Evolutionary conservation across 1,284 basidiomycete genomes (phyloP).

Genomic region (Malassezia psittaci): DNA sequence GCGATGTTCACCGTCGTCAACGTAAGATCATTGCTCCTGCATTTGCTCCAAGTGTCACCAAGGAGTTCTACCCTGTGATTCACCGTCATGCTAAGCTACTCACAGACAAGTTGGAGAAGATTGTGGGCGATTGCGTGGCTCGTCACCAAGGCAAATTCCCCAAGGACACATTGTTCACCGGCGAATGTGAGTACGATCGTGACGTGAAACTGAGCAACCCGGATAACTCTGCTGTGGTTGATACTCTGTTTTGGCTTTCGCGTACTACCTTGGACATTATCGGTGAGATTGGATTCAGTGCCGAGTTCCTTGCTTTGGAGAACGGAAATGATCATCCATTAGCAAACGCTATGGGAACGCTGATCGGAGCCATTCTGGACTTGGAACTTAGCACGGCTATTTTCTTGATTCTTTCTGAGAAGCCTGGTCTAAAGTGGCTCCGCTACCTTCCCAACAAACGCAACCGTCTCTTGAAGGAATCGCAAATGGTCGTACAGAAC

Average conservation of each 20-base stretch:
- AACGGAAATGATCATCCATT: constrained; percentile 20
- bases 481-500: constrained; percentile 22
- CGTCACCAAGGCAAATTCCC: constrained; percentile 22
- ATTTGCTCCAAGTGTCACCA: constrained; percentile 26
- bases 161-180: neutral
- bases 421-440: constrained; percentile 31
- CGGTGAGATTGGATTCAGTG: constrained; percentile 39
- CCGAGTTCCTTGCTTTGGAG: constrained; percentile 29
- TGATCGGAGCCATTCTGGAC: constrained; percentile 16
- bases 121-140: constrained; percentile 20
- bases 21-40: constrained; percentile 30
- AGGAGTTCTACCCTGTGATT: constrained; percentile 22
- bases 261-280: constrained; percentile 40
- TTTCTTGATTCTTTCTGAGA: constrained; percentile 20
- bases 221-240: constrained; percentile 14
- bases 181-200: constrained; percentile 1
- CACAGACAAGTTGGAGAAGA: constrained; percentile 19
- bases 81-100: constrained; percentile 23
- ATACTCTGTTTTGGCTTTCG: constrained; percentile 29
- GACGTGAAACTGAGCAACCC: neutral
- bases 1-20: constrained; percentile 38
- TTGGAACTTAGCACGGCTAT: constrained; percentile 10
- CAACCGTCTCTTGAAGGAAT: constrained; percentile 17
- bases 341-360: constrained; percentile 10
- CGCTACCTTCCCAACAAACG: constrained; percentile 29